A percentile compares a stretch with the other conserved stretches of the same genome.
These are phyloP conservation scores for Zalerion maritima DNA, from an alignment of 495 filamentous ascomycete species.

Conservation along the genomic window DNA sequence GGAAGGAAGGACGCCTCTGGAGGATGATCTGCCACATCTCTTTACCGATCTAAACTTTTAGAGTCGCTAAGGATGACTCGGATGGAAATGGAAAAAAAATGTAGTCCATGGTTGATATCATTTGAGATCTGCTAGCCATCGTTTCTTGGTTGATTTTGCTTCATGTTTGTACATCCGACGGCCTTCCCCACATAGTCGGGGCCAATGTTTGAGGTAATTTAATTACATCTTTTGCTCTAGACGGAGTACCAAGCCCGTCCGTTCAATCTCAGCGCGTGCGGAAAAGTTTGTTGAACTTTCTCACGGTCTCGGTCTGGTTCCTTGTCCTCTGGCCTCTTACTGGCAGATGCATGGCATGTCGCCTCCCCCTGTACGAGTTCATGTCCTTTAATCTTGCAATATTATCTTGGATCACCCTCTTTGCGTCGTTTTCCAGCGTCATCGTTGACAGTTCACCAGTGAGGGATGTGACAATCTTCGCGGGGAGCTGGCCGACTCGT, in stretches of 20 bases:
- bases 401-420: conserved; percentile 61
- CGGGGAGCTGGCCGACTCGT: conserved; percentile 52
- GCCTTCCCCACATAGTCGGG: no score
- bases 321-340: conserved; percentile 79
- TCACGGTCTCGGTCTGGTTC: conserved; percentile 65
- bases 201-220: no score
- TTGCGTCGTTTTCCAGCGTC: conserved; percentile 86
- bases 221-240: no score
- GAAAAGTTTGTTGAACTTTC: conserved; percentile 67
- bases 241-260: no score
- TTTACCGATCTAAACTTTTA: conserved; percentile 1
- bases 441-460: conserved; percentile 76
- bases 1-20: conserved; percentile 42
- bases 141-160: no score
- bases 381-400: conserved; percentile 81
- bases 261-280: conserved; percentile 36
- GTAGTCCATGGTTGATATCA: no score
- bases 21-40: conserved; percentile 36
- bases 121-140: no score
- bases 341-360: conserved; percentile 81
- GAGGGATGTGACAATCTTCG: conserved; percentile 60
- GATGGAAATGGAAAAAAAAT: no score
- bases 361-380: conserved; percentile 73
- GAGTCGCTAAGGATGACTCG: no score
- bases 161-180: no score